Base-by-base conservation (phyloP, 257 asterid species). In the Gentiana dahurica region DNA sequence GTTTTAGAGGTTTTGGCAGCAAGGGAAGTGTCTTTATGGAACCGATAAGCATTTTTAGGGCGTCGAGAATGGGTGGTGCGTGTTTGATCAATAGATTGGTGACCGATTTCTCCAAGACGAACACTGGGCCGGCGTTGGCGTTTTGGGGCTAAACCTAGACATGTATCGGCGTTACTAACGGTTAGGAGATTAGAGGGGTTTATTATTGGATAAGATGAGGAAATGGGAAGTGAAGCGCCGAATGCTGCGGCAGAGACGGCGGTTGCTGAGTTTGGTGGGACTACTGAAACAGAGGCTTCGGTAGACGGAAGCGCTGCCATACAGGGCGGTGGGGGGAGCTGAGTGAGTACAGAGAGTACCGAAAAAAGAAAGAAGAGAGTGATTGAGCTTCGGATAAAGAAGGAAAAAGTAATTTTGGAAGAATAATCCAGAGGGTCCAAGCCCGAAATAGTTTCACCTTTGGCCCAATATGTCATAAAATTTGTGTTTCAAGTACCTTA, bases 121-220 rank as follows among this genome's bases (percentile, higher is more conserved):
- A 91, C 96, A 73, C 96, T 91, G 58, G 98, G 98, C 24, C 98
- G 92, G 69, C 98, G 94, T 78, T 87, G 98, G 8, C 98, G 83
- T 60, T 91, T 91, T 13, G 98, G 80, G 35, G 85, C 91, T 37
- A 80, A 68, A 43, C 83, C 44, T 41, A 7, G 80, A 76, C 63
- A 50, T 44, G 50, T 51, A 67, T 24, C 57, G 63, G 54, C 37
- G 45, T 62, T 58, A 37, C 50, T 51, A 44, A 43, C 36, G 62
- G 34, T 67, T 51, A 72, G 36, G 46, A 71, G 39, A 39, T 76
- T 57, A 12, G 74, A 6, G 59, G 73, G 76, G 59, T 45, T 57
- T 48, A 77, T 84, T 45, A 68, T 12, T 15, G 81, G 81, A n/a
- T 77, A 79, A 6, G 77, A 76, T 49, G 65, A 75, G 3, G 74